These are phyloP conservation scores for Russula abietina DNA, from an alignment of 768 basidiomycete species.

Conservation along the genomic window DNA sequence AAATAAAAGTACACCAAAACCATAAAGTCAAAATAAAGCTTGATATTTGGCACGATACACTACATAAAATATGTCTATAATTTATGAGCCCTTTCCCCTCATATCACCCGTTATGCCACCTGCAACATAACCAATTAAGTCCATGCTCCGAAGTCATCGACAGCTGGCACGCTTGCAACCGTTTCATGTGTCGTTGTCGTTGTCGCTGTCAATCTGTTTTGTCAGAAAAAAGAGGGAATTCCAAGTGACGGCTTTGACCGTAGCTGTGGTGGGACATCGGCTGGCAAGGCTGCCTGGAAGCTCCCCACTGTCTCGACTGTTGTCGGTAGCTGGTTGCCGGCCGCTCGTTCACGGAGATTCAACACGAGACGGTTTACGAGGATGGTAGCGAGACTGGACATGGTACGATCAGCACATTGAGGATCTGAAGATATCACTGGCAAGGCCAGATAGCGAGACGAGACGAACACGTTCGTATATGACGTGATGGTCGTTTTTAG, in stretches of 20 bases:
- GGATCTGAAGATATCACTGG: neutral
- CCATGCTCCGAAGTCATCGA: neutral
- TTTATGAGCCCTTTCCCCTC: no score
- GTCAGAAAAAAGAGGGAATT: neutral
- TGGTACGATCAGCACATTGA: neutral
- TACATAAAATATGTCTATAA: no score
- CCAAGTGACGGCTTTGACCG: neutral
- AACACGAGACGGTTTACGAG: slow-evolving; percentile 18
- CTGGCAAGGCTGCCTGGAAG: slow-evolving; percentile 1
- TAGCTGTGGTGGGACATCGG: no score
- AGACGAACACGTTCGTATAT: slow-evolving; percentile 18
- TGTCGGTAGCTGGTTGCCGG: neutral
- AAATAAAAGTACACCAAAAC: no score
- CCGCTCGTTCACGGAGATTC: slow-evolving; percentile 10
- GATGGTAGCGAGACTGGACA: slow-evolving; percentile 7
- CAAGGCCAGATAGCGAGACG: neutral
- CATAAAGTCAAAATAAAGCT: no score
- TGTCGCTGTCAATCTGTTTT: neutral
- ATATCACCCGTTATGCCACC: no score
- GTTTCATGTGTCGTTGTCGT: neutral
- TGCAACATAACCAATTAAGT: neutral
- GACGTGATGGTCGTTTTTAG: neutral
- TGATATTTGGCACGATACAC: no score
- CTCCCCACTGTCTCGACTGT: slow-evolving; percentile 8
- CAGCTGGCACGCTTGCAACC: no score